Base-by-base conservation (phyloP, 306 rosid genomes). In the Chamaecrista fasciculata region DNA sequence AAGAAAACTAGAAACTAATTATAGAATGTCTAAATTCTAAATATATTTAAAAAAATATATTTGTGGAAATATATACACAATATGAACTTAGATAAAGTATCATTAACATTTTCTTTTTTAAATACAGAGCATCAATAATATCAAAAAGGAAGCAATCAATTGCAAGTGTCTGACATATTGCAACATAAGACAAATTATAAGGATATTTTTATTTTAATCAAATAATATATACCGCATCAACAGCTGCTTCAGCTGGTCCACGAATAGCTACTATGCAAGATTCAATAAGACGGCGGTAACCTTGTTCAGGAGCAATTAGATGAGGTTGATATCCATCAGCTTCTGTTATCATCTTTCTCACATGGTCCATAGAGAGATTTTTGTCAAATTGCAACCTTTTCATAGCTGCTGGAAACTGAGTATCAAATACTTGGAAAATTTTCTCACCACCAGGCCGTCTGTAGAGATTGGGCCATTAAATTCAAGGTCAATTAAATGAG, bases 321-420 rank as follows among this genome's bases (percentile, higher is more conserved):
- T 94, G 98, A 79, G 97, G 98, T 75, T 94, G 98, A 82, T 94
- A 94, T 40, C 98, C 98, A 84, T 94, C 98, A 47, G 98, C 98
- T 68, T 94, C 98, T 15, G 98, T 94, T 71, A 94, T 91, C 76
- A 88, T 84, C 83, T 94, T 94, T 52, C 91, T 57, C 75, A 94
- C 90, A 55, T 84, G 86, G 77, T 94, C 98, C 92, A 90, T 79
- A 21, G 98, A 77, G 46, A 94, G 96, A 70, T 94, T 92, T 74
- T 91, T 94, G 81, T 94, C 98, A 82, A 94, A 94, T 73, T 94
- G 97, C 73, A 94, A 75, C 82, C 97, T 85, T 81, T 90, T 94
- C 40, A 94, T 74, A n/a, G 98, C 94, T 77, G 96, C 89, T 66
- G 98, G 98, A 66, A 94, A 96, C 73, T 94, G 98, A 80, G 86